These are phyloP conservation scores for Microthyrium microscopicum DNA, from an alignment of 2,329 filamentous ascomycete species.

Conservation along the genomic window DNA sequence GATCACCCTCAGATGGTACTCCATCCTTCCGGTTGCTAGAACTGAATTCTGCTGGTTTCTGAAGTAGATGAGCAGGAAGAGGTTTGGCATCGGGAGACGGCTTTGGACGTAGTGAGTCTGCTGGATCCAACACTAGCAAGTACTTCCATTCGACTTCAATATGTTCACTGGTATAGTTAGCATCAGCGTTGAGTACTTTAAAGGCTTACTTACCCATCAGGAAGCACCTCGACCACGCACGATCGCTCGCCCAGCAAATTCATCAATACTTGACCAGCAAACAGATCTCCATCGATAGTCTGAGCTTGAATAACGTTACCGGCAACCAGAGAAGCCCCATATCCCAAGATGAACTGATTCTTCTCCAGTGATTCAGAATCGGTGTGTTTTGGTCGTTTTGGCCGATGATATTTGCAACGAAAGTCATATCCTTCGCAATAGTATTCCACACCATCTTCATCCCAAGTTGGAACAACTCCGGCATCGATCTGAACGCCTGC, in stretches of 20 bases:
- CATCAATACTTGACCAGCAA: constrained; percentile 74
- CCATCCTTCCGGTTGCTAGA: constrained; percentile 32
- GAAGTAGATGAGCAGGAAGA: constrained; percentile 41
- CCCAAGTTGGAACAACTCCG: constrained; percentile 70
- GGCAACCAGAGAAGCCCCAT: constrained; percentile 49
- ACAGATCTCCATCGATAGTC: constrained; percentile 68
- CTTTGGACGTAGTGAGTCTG: constrained; percentile 56
- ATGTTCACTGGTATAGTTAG: constrained; percentile 37
- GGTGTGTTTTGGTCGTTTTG: constrained; percentile 65
- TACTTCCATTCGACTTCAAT: constrained; percentile 76
- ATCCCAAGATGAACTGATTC: constrained; percentile 49
- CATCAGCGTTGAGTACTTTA: not conserved
- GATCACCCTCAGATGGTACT: constrained; percentile 29
- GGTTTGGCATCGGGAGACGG: constrained; percentile 57
- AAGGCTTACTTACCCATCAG: constrained; percentile 53
- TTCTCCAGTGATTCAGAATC: constrained; percentile 54
- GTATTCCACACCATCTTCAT: constrained; percentile 82
- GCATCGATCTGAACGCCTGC: constrained; percentile 86
- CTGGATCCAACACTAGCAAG: constrained; percentile 54
- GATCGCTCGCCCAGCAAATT: constrained; percentile 64
- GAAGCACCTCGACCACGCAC: constrained; percentile 22
- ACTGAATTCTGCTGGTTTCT: constrained; percentile 27
- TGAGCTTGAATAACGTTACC: constrained; percentile 81
- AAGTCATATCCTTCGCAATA: constrained; percentile 85
- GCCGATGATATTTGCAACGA: constrained; percentile 83